These are phyloP conservation scores for Alloascoidea hylecoeti DNA, from an alignment of 805 yeast genomes.

Conservation along the genomic window DNA sequence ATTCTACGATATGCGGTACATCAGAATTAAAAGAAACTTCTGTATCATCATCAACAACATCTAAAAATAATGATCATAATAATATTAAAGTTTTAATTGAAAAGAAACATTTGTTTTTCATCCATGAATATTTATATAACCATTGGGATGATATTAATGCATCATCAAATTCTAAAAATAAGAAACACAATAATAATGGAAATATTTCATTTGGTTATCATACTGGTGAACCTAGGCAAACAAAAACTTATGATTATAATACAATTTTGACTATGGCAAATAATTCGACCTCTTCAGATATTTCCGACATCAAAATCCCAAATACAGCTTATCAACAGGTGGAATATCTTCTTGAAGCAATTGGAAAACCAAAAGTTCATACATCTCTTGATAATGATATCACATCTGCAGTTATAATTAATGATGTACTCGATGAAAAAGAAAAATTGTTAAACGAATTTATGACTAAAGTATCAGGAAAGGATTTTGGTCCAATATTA, in stretches of 20 bases:
- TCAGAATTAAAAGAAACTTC: background rate
- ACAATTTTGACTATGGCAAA: too few relatives aligned
- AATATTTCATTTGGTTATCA: too few relatives aligned
- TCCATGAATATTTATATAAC: conserved; percentile 35
- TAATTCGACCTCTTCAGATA: too few relatives aligned
- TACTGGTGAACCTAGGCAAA: too few relatives aligned
- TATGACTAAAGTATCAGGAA: conserved; percentile 51
- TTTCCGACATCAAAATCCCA: too few relatives aligned
- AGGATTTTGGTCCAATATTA: conserved; percentile 28
- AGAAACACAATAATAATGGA: too few relatives aligned
- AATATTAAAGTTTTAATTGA: background rate
- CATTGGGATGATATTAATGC: conserved; percentile 25
- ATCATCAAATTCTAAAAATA: background rate
- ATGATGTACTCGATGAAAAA: background rate
- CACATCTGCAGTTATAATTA: background rate
- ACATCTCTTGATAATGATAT: background rate
- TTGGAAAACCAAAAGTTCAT: background rate
- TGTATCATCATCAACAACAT: background rate
- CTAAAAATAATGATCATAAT: background rate
- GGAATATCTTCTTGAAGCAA: conserved; percentile 22
- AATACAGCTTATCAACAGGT: too few relatives aligned
- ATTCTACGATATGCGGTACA: too few relatives aligned
- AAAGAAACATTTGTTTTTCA: conserved; percentile 15
- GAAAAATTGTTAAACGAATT: conserved; percentile 45
- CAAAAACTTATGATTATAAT: too few relatives aligned